phyloP scores from a whole-genome alignment of 495 filamentous ascomycete genomes.

The Aspergillus sclerotioniger region DNA sequence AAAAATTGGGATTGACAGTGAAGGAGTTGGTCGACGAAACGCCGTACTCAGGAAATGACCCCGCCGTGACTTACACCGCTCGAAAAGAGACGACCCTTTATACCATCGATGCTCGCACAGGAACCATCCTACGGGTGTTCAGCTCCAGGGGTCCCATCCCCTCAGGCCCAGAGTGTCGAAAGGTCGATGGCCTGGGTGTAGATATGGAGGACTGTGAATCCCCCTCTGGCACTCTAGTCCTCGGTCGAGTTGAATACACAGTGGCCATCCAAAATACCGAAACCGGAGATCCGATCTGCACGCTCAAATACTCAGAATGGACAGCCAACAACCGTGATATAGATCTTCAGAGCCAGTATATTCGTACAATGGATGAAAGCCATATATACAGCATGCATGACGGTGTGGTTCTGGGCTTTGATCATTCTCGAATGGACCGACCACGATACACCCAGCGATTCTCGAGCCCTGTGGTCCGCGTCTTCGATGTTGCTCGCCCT shows the following conservation, averaged over 20 bases:
- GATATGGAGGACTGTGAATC: constrained; percentile 73
- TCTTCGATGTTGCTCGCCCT: constrained; percentile 86
- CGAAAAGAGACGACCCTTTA: constrained; percentile 78
- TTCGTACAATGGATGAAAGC: constrained; percentile 73
- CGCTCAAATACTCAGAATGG: constrained; percentile 93
- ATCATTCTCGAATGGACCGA: constrained; percentile 56
- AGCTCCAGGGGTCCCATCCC: constrained; percentile 55
- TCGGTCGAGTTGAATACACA: constrained; percentile 84
- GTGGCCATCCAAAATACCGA: constrained; percentile 76
- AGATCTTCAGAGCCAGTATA: constrained; percentile 82
- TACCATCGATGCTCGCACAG: constrained; percentile 81
- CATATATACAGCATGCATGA: constrained; percentile 88
- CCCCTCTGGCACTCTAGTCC: constrained; percentile 66
- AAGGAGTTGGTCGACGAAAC: constrained; percentile 73
- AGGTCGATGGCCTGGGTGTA: constrained; percentile 57
- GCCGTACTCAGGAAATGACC: constrained; percentile 63
- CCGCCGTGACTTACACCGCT: constrained; percentile 74
- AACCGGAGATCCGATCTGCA: constrained; percentile 77
- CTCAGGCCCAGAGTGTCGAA: constrained; percentile 49
- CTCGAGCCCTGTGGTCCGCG: constrained; percentile 77
- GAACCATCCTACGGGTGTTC: constrained; percentile 66
- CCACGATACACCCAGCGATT: constrained; percentile 67
- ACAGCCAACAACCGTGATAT: constrained; percentile 86
- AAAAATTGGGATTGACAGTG: constrained; percentile 69
- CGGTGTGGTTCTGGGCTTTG: constrained; percentile 79